Percentiles rank a stretch among this genome's conserved stretches.
These are phyloP conservation scores for Pichia deserticola DNA, from an alignment of 805 yeast species.

Conservation along the genomic window DNA sequence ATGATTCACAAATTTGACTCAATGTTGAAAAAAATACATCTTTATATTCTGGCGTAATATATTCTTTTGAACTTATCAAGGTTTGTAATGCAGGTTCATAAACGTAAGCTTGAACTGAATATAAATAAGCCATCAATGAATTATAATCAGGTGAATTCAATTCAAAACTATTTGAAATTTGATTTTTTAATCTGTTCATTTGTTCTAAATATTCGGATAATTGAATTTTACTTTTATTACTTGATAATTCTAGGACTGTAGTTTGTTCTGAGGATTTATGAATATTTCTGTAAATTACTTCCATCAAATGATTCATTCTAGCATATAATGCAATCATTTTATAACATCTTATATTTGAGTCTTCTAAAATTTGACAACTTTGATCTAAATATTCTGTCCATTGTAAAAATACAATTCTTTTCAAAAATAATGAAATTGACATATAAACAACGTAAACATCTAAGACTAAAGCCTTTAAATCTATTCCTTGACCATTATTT, in stretches of 20 bases:
- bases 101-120: conserved; percentile 59
- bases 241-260: conserved; percentile 22
- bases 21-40: conserved; percentile 9
- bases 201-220: conserved; percentile 43
- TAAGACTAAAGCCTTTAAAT: conserved; percentile 46
- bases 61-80: conserved; percentile 12
- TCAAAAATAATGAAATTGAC: conserved; percentile 54
- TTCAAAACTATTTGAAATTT: conserved; percentile 26
- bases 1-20: conserved; percentile 42
- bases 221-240: conserved; percentile 31
- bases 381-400: conserved; percentile 63
- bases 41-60: conserved; percentile 28
- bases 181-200: conserved; percentile 33
- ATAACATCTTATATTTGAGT: conserved; percentile 27
- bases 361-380: conserved; percentile 45
- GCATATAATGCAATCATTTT: conserved; percentile 49
- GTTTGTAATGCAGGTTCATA: conserved; percentile 43
- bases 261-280: conserved; percentile 36
- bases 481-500: conserved; percentile 34
- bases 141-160: conserved; percentile 31
- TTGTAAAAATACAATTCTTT: conserved; percentile 53
- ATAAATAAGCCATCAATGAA: conserved; percentile 40
- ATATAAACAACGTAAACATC: conserved; percentile 56
- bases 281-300: conserved; percentile 46
- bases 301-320: conserved; percentile 52